Base-by-base conservation (phyloP, 2,329 filamentous ascomycete species). In the Trichoderma sp. region DNA sequence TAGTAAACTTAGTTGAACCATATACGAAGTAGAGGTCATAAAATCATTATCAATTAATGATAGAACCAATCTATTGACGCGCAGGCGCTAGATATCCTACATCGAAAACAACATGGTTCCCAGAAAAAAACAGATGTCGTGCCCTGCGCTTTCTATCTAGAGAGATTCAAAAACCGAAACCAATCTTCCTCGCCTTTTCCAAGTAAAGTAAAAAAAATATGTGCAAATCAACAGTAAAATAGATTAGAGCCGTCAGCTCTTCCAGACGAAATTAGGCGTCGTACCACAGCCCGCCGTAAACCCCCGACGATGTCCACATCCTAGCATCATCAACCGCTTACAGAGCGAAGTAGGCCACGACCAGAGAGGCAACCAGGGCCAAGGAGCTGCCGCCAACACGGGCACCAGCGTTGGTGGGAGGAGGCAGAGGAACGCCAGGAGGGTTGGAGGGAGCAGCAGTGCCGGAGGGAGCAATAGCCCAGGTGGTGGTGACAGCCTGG, bases 261-360 rank as follows among this genome's bases (percentile, higher is more conserved):
- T 30, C n/a, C 26, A 66, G 34, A 30, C 18, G 49, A 59, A 58
- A 58, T 72, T 69, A 68, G 71, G 71, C 73, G 71, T 71, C 54
- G 37, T 58, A 37, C 52, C 63, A 52, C 59, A 26, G 24, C 60
- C 49, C 49, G 37, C 63, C 52, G 39, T 28, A 51, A 66, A 18
- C 18, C 63, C 18, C 13, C 26, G 56, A 66, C n/a, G 56, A 58
- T 11, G 30, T 39, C 32, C 32, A 55, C 52, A 46, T 58, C 49
- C 16, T 24, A 39, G 8, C 55, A 68, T 65, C 61, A 67, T 67
- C 65, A 10, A 6, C 28, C 59, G 66, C 75, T 83, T 81, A 85
- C 76, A 84, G 76, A 74, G 80, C 82, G 61, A 84, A 71, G 71
- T 79, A 71, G 70, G 81, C 82, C 70, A 81, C 76, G 70, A 79